Evolutionary conservation across 805 yeast genomes (phyloP), one percentile per base, ranked within the genome.

Genomic region (Wickerhamomyces silvicola): DNA sequence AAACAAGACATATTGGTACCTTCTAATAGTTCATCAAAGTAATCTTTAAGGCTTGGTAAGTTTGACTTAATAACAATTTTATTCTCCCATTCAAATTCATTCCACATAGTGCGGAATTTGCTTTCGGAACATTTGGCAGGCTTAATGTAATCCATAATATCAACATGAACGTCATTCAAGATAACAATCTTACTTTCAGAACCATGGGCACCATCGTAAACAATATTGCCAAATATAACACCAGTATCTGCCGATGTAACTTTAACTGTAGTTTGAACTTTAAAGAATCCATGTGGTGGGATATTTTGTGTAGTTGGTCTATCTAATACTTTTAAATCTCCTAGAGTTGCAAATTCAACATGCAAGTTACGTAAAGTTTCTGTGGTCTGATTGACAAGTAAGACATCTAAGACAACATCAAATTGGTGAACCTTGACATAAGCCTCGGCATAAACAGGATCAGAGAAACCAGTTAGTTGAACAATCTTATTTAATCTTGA

Each of bases 51-150:
- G 2, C 84, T 62, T 20, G 71, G 57, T 42, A 79, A 66, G 33
- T 68, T 70, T 2, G 94, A 76, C 45, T 81, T 78, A 55, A 92
- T 83, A 38, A 88, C 83, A 47, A 92, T 88, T 67, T 92, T 92
- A 67, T 92, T 92, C 62, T 92, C 98, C 98, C 98, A 92, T 64
- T 92, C 99, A 56, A 94, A 92, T 57, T 88, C 97, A 57, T 87
- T 86, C 99, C 99, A 92, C 97, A 88, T 90, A 50, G 78, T 74
- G 54, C 98, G 82, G 82, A 92, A 92, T 46, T 75, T 81, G 27
- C 78, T 75, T 61, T 90, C 97, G 11, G 87, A 66, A 57, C 95
- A 84, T 16, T 74, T 71, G n/a, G 94, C 92, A 14, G 98, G 97
- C 57, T 85, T 86, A 59, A 92, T 87, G 64, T 92, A 92, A 60